These are phyloP conservation scores for Moringa oleifera DNA, from an alignment of 345 rosid genomes.

Conservation along the genomic window DNA sequence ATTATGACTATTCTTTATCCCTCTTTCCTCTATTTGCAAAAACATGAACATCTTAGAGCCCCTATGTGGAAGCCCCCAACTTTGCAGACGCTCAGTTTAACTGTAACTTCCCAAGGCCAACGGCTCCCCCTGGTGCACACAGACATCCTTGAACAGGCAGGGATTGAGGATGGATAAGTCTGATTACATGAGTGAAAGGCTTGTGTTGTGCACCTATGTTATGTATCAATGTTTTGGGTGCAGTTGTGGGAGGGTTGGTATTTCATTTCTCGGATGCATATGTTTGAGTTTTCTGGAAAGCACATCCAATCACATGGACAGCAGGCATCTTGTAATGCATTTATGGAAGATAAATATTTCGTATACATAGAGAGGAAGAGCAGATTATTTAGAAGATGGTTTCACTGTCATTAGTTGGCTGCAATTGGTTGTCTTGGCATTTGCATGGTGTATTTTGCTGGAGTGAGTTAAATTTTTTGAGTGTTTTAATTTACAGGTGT, in stretches of 20 bases:
- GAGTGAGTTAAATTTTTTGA: neutral
- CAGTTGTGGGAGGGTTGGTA: neutral
- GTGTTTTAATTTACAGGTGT: neutral
- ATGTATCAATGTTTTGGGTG: neutral
- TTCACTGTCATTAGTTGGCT: neutral
- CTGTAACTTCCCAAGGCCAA: slow-evolving; percentile 54
- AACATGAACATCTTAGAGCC: slow-evolving; percentile 33
- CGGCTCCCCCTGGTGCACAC: slow-evolving; percentile 69
- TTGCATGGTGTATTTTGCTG: neutral
- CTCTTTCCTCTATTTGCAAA: neutral
- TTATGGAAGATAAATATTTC: neutral
- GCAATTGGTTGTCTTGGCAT: neutral
- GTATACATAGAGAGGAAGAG: neutral
- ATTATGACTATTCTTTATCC: neutral
- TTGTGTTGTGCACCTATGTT: neutral
- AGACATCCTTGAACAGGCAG: slow-evolving; percentile 44
- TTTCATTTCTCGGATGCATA: neutral
- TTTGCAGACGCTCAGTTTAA: slow-evolving; percentile 32
- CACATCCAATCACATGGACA: neutral
- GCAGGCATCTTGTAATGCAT: neutral
- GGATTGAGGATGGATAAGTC: slow-evolving; percentile 15
- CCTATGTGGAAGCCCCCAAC: slow-evolving; percentile 71
- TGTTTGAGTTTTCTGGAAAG: neutral
- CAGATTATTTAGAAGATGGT: neutral
- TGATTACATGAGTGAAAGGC: neutral